Evolutionary conservation across 352 stramenopile genomes (phyloP).

Genomic region (Sclerospora graminicola): DNA sequence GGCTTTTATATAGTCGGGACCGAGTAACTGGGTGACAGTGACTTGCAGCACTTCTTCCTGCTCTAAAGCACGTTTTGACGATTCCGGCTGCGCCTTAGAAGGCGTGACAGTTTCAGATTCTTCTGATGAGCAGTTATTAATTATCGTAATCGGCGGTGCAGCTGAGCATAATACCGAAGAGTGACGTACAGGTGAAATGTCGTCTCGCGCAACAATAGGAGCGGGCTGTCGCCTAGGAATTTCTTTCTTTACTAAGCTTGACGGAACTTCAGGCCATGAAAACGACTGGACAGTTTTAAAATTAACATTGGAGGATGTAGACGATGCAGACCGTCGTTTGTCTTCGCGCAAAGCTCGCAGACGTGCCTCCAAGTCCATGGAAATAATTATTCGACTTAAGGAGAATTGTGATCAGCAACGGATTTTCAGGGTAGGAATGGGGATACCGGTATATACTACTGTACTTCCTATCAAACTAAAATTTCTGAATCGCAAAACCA

Average conservation of each 20-base stretch:
- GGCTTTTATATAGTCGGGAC: conserved; percentile 49
- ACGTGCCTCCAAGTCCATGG: conserved; percentile 56
- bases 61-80: not conserved
- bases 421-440: too few relatives aligned
- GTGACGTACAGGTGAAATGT: too few relatives aligned
- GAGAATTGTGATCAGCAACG: too few relatives aligned
- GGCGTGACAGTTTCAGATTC: conserved; percentile 1
- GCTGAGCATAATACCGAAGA: too few relatives aligned
- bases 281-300: not conserved
- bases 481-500: too few relatives aligned
- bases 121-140: conserved; percentile 4
- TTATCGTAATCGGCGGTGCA: conserved; percentile 14
- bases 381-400: too few relatives aligned
- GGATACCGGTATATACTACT: too few relatives aligned
- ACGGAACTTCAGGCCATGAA: conserved; percentile 5
- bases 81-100: not conserved
- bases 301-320: conserved; percentile 1
- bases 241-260: too few relatives aligned
- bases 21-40: conserved; percentile 29
- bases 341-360: conserved; percentile 39
- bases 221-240: too few relatives aligned
- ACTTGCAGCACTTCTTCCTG: conserved; percentile 15
- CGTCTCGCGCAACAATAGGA: too few relatives aligned
- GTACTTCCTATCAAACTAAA: too few relatives aligned
- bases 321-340: conserved; percentile 15